Conservation (phyloP, 2,329 filamentous ascomycete species). For the Monosporascus sp. region DNA sequence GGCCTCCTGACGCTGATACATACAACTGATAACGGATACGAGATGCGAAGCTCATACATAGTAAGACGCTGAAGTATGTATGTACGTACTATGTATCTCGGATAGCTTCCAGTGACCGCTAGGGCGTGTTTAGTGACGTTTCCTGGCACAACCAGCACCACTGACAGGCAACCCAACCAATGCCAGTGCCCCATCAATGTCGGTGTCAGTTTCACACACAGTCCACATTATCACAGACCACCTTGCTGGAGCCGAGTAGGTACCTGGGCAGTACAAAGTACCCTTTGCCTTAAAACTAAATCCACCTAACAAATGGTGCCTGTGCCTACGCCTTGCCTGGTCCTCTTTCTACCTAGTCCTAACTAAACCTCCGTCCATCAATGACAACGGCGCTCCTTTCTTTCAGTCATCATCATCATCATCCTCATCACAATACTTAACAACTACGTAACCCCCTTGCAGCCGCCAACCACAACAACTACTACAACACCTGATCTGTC, state of each 20-base stretch:
- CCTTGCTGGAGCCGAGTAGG: no score
- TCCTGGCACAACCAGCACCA: background rate
- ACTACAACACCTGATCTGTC: no score
- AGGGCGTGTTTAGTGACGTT: no score
- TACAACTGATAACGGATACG: no score
- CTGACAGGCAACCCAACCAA: background rate
- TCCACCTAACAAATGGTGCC: no score
- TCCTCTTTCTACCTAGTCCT: background rate
- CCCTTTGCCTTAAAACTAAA: no score
- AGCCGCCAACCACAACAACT: background rate
- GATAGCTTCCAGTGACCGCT: no score
- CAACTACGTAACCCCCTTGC: background rate
- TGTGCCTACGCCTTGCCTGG: no score
- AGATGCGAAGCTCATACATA: background rate
- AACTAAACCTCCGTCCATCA: background rate
- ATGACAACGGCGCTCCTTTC: background rate
- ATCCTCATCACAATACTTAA: background rate
- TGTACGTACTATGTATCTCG: background rate
- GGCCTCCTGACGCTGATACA: no score
- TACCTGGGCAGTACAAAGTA: no score
- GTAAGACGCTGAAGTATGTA: background rate
- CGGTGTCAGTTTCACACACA: no score
- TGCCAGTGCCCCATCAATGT: background rate
- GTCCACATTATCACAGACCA: no score
- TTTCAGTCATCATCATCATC: background rate